These are phyloP conservation scores for Exophiala sp. DNA, from an alignment of 2,329 filamentous ascomycete genomes.

Conservation along the genomic window DNA sequence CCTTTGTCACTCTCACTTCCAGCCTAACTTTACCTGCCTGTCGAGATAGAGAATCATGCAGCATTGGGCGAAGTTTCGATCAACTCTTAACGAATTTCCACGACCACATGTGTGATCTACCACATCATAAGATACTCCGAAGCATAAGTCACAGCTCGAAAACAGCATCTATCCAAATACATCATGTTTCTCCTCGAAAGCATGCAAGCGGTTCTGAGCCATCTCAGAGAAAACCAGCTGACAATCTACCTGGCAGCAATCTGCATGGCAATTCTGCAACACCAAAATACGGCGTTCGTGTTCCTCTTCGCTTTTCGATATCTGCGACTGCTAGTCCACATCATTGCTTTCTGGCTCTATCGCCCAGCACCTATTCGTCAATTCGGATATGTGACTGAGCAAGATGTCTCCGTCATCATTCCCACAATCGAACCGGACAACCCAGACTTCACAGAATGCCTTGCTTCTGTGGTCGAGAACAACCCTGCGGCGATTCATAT, in stretches of 20 bases:
- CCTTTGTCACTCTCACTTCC: too few relatives aligned
- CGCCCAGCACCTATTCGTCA: conserved; percentile 31
- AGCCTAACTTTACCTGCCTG: too few relatives aligned
- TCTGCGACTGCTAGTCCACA: conserved; percentile 44
- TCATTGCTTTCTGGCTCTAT: conserved; percentile 43
- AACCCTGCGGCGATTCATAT: conserved; percentile 41
- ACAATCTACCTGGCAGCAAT: neutral
- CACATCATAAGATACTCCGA: too few relatives aligned
- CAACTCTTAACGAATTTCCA: too few relatives aligned
- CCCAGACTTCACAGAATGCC: conserved; percentile 41
- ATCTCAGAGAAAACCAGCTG: neutral
- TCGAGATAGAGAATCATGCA: too few relatives aligned
- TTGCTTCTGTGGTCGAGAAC: conserved; percentile 42
- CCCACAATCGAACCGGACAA: conserved; percentile 49
- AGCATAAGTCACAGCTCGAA: too few relatives aligned
- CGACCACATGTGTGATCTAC: too few relatives aligned
- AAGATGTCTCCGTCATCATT: conserved; percentile 51
- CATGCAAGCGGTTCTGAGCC: too few relatives aligned
- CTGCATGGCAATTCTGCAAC: neutral
- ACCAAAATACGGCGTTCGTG: conserved; percentile 30
- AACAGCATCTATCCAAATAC: too few relatives aligned
- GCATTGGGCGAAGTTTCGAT: too few relatives aligned
- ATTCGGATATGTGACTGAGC: conserved; percentile 33
- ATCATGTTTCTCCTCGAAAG: too few relatives aligned
- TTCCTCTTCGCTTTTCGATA: conserved; percentile 47